Evolutionary conservation across 495 filamentous ascomycete species (phyloP).

Genomic region (Trichoderma virens): DNA sequence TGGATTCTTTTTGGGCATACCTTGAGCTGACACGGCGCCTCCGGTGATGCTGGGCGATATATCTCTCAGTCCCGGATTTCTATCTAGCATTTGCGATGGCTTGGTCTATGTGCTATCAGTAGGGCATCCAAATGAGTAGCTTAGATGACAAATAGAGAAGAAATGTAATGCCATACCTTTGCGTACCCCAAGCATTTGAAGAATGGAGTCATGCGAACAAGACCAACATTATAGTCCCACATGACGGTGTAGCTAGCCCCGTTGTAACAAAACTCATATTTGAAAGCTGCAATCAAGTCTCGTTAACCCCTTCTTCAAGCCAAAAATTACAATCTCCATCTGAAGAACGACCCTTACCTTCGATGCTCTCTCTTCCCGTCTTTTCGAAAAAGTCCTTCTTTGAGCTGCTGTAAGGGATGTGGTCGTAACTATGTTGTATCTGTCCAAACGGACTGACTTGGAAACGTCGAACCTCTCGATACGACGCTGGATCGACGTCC

Average conservation of each 20-base stretch:
- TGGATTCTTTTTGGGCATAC: constrained; percentile 34
- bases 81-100: constrained; percentile 69
- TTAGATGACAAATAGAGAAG: not conserved
- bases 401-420: constrained; percentile 88
- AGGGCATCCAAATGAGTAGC: not conserved
- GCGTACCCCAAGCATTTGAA: constrained; percentile 84
- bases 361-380: constrained; percentile 79
- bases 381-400: constrained; percentile 81
- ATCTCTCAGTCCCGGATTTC: constrained; percentile 73
- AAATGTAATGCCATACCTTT: constrained; percentile 51
- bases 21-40: constrained; percentile 82
- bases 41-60: constrained; percentile 93
- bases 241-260: constrained; percentile 66
- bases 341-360: constrained; percentile 52
- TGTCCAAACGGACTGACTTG: constrained; percentile 58
- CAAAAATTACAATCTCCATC: not conserved
- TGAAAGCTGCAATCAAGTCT: constrained; percentile 55
- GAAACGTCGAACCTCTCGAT: constrained; percentile 50
- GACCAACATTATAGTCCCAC: constrained; percentile 97
- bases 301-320: not conserved
- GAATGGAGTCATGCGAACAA: constrained; percentile 88
- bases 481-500: constrained; percentile 45
- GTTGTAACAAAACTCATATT: constrained; percentile 75
- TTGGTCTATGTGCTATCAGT: constrained; percentile 52
- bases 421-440: constrained; percentile 60